Conservation (phyloP, 345 rosid species). For the Murraya paniculata region DNA sequence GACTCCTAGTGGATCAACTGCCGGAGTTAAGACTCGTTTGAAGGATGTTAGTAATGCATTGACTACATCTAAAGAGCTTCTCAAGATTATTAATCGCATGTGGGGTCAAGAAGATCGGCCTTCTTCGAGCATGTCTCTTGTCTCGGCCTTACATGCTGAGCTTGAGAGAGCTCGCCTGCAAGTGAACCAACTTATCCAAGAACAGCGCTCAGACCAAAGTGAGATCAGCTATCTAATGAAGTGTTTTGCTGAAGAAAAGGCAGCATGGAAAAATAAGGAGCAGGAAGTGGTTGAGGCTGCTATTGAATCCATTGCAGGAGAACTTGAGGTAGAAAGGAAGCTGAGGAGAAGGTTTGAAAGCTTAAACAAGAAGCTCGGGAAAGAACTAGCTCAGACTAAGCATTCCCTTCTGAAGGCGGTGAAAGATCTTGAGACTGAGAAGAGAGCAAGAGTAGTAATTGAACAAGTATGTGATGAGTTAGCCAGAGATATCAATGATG, state of each 20-base stretch:
- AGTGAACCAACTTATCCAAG: slow-evolving; percentile 84
- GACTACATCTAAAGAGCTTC: slow-evolving; percentile 90
- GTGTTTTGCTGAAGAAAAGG: slow-evolving; percentile 92
- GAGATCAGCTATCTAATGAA: slow-evolving; percentile 81
- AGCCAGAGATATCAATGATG: slow-evolving; percentile 60
- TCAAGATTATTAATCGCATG: slow-evolving; percentile 83
- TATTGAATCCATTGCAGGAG: slow-evolving; percentile 83
- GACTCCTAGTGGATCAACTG: slow-evolving; percentile 74
- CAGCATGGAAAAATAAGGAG: slow-evolving; percentile 87
- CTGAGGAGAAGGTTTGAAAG: slow-evolving; percentile 79
- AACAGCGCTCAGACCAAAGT: slow-evolving; percentile 66
- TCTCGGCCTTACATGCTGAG: slow-evolving; percentile 96
- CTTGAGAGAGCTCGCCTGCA: slow-evolving; percentile 91
- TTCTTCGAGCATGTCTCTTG: slow-evolving; percentile 86
- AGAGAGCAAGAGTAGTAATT: slow-evolving; percentile 68
- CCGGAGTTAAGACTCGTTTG: slow-evolving; percentile 65
- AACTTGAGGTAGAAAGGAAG: slow-evolving; percentile 85
- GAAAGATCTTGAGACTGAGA: slow-evolving; percentile 84
- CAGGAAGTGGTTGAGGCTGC: slow-evolving; percentile 88
- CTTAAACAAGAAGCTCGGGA: slow-evolving; percentile 92
- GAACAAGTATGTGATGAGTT: slow-evolving; percentile 87
- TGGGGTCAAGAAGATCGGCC: slow-evolving; percentile 92
- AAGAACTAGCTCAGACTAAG: slow-evolving; percentile 77
- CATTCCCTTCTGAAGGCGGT: slow-evolving; percentile 59
- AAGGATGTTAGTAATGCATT: slow-evolving; percentile 90